Conservation (phyloP, 768 basidiomycete species). For the Lyophyllum semitale region DNA sequence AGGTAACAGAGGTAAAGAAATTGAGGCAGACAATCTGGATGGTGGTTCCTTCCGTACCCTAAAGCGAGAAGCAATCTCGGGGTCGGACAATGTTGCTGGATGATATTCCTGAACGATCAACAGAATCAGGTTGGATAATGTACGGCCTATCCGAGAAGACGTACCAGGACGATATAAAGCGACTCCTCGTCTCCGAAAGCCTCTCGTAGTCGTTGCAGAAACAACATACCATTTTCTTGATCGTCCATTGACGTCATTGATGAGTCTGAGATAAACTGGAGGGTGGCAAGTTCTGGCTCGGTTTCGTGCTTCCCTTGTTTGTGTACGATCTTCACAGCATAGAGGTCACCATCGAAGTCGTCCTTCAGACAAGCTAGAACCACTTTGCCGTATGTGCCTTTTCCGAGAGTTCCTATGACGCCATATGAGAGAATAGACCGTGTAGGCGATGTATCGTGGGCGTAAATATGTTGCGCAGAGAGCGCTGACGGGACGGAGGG, state of each 20-base stretch:
- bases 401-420: conserved; percentile 20
- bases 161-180: conserved; percentile 28
- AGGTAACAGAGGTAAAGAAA: conserved; percentile 13
- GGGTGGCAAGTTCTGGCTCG: conserved; percentile 20
- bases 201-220: conserved; percentile 24
- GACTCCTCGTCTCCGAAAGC: conserved; percentile 21
- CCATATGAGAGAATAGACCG: conserved; percentile 9
- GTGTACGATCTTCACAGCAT: conserved; percentile 25
- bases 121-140: background rate
- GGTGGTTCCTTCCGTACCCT: conserved; percentile 7
- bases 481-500: conserved; percentile 1
- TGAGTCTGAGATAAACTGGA: conserved; percentile 19
- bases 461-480: background rate
- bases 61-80: conserved; percentile 28
- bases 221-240: conserved; percentile 14
- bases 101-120: conserved; percentile 28
- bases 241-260: background rate
- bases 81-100: conserved; percentile 29
- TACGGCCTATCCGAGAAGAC: background rate
- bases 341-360: conserved; percentile 6
- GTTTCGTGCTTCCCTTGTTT: conserved; percentile 11
- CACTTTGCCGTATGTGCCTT: conserved; percentile 27
- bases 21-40: conserved; percentile 7
- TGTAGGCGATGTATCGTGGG: background rate
- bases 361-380: conserved; percentile 19